Evolutionary conservation across 768 basidiomycete genomes (phyloP).

Genomic region (Boletus speciosus): DNA sequence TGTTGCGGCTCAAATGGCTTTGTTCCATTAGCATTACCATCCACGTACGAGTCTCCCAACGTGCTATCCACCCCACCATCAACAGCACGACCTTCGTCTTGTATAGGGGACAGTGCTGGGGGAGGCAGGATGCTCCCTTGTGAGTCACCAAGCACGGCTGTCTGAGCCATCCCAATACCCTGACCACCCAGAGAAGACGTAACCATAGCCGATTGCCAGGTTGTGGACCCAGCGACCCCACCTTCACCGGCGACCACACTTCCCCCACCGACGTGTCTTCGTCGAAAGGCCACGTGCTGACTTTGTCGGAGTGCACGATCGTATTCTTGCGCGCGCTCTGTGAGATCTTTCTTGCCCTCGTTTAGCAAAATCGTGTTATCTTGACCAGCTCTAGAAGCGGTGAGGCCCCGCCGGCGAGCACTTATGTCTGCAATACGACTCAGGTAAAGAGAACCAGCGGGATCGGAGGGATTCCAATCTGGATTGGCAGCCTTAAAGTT

Average conservation of each 20-base stretch:
- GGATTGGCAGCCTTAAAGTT: conserved; percentile 97
- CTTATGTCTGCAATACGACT: conserved; percentile 74
- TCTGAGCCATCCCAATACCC: conserved; percentile 57
- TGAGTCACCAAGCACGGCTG: conserved; percentile 73
- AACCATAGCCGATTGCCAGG: conserved; percentile 42
- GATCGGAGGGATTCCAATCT: conserved; percentile 92
- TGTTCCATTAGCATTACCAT: conserved; percentile 48
- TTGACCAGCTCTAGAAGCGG: conserved; percentile 24
- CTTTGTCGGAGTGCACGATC: conserved; percentile 73
- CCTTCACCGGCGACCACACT: conserved; percentile 40
- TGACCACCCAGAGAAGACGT: conserved; percentile 39
- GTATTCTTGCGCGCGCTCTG: conserved; percentile 66
- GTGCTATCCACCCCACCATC: conserved; percentile 60
- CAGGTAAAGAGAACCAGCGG: conserved; percentile 86
- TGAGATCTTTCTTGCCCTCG: conserved; percentile 36
- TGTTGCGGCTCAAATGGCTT: conserved; percentile 39
- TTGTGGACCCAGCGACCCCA: conserved; percentile 46
- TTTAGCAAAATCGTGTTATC: conserved; percentile 30
- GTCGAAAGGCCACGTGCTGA: conserved; percentile 46
- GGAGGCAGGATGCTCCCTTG: conserved; percentile 48
- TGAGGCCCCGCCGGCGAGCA: conserved; percentile 38
- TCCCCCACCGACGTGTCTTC: conserved; percentile 34
- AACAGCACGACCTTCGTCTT: conserved; percentile 44
- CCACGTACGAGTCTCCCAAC: conserved; percentile 70
- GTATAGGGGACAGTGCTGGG: conserved; percentile 23